Evolutionary conservation across 2,329 filamentous ascomycete genomes (phyloP).

Genomic region (Aspergillus aculeatus): DNA sequence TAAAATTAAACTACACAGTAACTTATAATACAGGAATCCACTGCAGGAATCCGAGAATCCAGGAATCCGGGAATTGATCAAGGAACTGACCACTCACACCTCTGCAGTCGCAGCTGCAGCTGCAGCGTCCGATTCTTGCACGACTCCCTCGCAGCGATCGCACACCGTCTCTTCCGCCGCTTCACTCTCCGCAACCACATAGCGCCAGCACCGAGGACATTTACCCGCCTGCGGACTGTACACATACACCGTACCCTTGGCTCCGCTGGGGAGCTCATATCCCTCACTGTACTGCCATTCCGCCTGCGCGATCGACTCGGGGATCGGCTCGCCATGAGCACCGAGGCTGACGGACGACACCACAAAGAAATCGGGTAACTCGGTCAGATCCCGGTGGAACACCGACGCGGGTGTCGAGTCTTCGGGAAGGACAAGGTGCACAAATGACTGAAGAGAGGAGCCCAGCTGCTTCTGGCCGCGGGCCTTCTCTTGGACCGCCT

Average conservation of each 20-base stretch:
- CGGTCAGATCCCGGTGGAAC: conserved; percentile 37
- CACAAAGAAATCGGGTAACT: conserved; percentile 66
- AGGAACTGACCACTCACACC: conserved; percentile 1
- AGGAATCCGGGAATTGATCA: neutral
- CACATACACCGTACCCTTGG: conserved; percentile 38
- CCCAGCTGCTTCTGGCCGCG: conserved; percentile 71
- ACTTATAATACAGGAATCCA: neutral
- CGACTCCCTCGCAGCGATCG: conserved; percentile 67
- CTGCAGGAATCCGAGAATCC: no score
- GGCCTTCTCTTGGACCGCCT: conserved; percentile 71
- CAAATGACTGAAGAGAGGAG: conserved; percentile 74
- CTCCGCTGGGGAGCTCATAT: conserved; percentile 39
- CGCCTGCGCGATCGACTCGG: conserved; percentile 29
- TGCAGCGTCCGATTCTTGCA: conserved; percentile 42
- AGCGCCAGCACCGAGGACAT: conserved; percentile 88
- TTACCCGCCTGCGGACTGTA: conserved; percentile 60
- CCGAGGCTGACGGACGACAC: conserved; percentile 63
- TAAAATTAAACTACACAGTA: neutral
- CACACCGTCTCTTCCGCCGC: conserved; percentile 65
- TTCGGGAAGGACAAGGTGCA: conserved; percentile 46
- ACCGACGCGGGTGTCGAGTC: conserved; percentile 18
- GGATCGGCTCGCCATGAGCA: conserved; percentile 28
- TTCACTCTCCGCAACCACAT: conserved; percentile 56
- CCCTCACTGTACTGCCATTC: conserved; percentile 45
- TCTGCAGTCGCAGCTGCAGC: neutral